Percentiles rank a stretch among this genome's conserved stretches.
phyloP scores from a whole-genome alignment of 2,329 filamentous ascomycete genomes.

The Biscogniauxia marginata region DNA sequence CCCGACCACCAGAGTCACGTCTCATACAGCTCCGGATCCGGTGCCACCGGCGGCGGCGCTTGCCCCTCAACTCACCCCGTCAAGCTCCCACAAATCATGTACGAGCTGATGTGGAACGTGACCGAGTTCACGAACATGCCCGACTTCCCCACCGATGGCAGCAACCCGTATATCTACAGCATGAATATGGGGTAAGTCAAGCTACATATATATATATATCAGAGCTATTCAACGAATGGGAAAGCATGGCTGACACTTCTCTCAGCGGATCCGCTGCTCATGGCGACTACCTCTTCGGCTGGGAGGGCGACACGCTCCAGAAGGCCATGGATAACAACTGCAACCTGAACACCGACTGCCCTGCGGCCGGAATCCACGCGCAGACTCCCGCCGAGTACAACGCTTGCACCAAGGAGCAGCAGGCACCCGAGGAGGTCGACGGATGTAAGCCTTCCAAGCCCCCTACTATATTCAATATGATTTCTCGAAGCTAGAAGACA shows the following conservation, averaged over 20 bases:
- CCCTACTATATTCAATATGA: not conserved
- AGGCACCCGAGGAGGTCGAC: slow-evolving; percentile 48
- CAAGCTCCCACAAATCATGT: slow-evolving; percentile 49
- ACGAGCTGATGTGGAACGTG: slow-evolving; percentile 48
- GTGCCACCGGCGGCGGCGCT: slow-evolving; percentile 44
- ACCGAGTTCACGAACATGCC: slow-evolving; percentile 40
- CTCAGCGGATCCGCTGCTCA: slow-evolving; percentile 46
- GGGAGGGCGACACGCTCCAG: slow-evolving; percentile 49
- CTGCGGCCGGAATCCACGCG: slow-evolving; percentile 42
- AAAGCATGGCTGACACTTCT: too few relatives aligned
- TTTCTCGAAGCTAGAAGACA: not conserved
- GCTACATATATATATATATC: too few relatives aligned
- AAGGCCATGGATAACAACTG: slow-evolving; percentile 47
- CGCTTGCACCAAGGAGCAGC: slow-evolving; percentile 44
- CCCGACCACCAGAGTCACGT: slow-evolving; percentile 49
- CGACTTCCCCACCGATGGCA: slow-evolving; percentile 43
- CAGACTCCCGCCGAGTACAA: slow-evolving; percentile 46
- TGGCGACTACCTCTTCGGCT: slow-evolving; percentile 53
- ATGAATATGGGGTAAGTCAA: slow-evolving; percentile 44
- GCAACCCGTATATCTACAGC: slow-evolving; percentile 42
- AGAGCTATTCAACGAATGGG: too few relatives aligned
- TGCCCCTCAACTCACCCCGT: slow-evolving; percentile 47
- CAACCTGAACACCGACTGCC: slow-evolving; percentile 46
- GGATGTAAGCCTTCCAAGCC: slow-evolving; percentile 41
- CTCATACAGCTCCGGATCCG: slow-evolving; percentile 43